Percentiles rank a stretch among this genome's conserved stretches.
Conservation (phyloP, 306 rosid species). For the Quercus bicolor region DNA sequence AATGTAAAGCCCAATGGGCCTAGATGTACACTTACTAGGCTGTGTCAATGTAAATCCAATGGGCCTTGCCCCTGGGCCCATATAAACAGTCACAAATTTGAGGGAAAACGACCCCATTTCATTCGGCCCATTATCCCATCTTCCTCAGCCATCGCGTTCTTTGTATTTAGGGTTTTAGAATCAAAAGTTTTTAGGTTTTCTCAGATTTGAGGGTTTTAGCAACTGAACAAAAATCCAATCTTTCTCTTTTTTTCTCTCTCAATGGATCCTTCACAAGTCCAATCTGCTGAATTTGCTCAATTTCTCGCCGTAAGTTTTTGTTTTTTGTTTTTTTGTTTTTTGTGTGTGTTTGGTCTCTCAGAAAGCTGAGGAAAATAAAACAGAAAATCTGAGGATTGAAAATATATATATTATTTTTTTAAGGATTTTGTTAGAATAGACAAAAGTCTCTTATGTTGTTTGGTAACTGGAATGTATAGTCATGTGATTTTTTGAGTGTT, state of each 20-base stretch:
- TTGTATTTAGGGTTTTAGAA: background rate
- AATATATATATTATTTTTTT: background rate
- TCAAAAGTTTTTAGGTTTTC: background rate
- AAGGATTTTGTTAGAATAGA: background rate
- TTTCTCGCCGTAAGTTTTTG: conserved; percentile 59
- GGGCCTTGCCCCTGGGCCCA: background rate
- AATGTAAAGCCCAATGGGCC: too few relatives aligned
- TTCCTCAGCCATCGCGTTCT: background rate
- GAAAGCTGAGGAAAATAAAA: background rate
- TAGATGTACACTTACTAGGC: too few relatives aligned
- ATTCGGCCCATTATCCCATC: background rate
- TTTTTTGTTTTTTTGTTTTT: background rate
- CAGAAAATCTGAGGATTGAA: background rate
- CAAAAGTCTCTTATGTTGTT: background rate
- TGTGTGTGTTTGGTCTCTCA: background rate
- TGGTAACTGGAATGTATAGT: background rate
- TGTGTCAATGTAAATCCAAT: too few relatives aligned
- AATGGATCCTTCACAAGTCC: conserved; percentile 73
- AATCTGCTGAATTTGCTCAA: conserved; percentile 56
- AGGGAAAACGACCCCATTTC: background rate
- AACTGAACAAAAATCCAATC: background rate
- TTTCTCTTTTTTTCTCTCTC: background rate
- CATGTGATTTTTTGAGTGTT: background rate
- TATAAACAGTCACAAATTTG: background rate
- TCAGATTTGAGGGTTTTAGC: conserved; percentile 11